A percentile compares a stretch with the other conserved stretches of the same genome.
Conservation (phyloP, 768 basidiomycete genomes). For the Dendrothele bispora region DNA sequence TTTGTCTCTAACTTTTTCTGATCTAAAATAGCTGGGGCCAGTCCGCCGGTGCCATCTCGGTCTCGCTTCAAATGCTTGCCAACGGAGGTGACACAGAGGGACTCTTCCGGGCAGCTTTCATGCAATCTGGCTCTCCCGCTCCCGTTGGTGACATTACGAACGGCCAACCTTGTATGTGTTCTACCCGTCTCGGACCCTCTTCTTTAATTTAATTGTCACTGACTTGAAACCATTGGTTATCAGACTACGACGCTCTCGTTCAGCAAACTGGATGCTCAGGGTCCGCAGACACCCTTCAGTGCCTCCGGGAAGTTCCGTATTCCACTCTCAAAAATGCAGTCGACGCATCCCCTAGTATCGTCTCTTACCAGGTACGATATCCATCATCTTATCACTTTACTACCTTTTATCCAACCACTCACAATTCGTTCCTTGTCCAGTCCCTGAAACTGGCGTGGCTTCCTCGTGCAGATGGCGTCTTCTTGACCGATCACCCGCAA, state of each 20-base stretch:
- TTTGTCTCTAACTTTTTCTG: not conserved
- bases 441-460: constrained; percentile 46
- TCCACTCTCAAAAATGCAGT: constrained; percentile 37
- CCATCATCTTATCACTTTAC: not conserved
- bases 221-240: not conserved
- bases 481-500: constrained; percentile 46
- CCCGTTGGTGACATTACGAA: constrained; percentile 42
- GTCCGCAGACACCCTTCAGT: constrained; percentile 38
- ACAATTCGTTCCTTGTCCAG: constrained; percentile 25
- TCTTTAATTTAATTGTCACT: not conserved
- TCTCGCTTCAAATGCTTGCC: constrained; percentile 48
- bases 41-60: constrained; percentile 53
- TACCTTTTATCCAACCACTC: too few relatives aligned
- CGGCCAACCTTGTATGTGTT: constrained; percentile 33
- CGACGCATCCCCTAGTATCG: constrained; percentile 37
- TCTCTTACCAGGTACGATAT: constrained; percentile 35
- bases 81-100: constrained; percentile 45
- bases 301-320: constrained; percentile 38
- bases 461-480: constrained; percentile 48
- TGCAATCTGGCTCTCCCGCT: constrained; percentile 50
- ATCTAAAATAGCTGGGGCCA: constrained; percentile 33
- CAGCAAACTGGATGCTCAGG: constrained; percentile 27
- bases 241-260: constrained; percentile 44
- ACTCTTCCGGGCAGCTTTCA: constrained; percentile 49
- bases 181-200: not conserved